A percentile compares a stretch with the other conserved stretches of the same genome.
phyloP scores from a whole-genome alignment of 1,284 basidiomycete species.

The Moesziomyces sp. region DNA sequence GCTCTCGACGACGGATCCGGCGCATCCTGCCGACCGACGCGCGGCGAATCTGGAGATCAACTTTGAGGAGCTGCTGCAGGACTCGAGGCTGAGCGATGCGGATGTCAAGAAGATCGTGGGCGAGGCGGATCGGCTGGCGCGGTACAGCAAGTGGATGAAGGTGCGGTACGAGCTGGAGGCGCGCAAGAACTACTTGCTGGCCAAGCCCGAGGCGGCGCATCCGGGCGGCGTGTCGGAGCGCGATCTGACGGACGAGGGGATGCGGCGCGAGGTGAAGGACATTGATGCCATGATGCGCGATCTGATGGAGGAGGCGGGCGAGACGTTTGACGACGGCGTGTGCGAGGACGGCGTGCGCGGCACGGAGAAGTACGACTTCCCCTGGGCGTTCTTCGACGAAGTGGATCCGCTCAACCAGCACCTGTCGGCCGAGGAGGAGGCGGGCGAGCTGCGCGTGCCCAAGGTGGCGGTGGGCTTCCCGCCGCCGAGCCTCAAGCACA shows the following conservation, averaged over 20 bases:
- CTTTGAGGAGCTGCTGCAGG: conserved; percentile 63
- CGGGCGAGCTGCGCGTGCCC: conserved; percentile 23
- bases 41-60: conserved; percentile 64
- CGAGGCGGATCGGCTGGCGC: conserved; percentile 55
- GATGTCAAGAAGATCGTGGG: conserved; percentile 59
- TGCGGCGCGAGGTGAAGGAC: conserved; percentile 50
- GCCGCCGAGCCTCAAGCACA: conserved; percentile 50
- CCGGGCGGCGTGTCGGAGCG: conserved; percentile 45
- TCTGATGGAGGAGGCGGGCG: conserved; percentile 53
- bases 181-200: conserved; percentile 60
- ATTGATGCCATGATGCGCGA: conserved; percentile 56
- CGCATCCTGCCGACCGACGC: conserved; percentile 57
- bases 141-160: conserved; percentile 62
- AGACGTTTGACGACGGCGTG: conserved; percentile 52
- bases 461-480: conserved; percentile 12
- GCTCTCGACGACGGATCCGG: conserved; percentile 62
- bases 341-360: conserved; percentile 59
- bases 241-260: conserved; percentile 37
- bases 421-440: conserved; percentile 25
- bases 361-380: conserved; percentile 56
- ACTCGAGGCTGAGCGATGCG: conserved; percentile 55
- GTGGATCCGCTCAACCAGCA: conserved; percentile 59
- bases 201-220: conserved; percentile 46
- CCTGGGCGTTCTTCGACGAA: conserved; percentile 61
- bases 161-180: conserved; percentile 65